phyloP scores from a whole-genome alignment of 345 rosid genomes.

The Ricinus communis region DNA sequence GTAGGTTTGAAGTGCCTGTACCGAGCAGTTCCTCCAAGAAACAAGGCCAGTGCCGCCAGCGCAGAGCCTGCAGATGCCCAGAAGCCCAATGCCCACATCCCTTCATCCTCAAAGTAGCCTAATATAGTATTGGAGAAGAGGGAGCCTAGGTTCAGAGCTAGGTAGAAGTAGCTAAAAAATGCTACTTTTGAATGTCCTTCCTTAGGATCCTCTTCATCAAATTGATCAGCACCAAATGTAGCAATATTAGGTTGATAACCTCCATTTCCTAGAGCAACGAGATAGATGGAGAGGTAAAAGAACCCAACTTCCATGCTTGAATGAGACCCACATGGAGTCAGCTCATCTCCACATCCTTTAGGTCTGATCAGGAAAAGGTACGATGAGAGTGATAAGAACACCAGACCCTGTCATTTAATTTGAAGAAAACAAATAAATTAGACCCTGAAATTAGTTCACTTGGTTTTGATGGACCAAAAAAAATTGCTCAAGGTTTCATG shows the following conservation, averaged over 20 bases:
- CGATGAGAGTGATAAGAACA: constrained; percentile 66
- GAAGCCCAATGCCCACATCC: constrained; percentile 93
- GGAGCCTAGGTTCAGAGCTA: constrained; percentile 87
- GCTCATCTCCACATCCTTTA: constrained; percentile 70
- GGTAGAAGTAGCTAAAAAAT: constrained; percentile 96
- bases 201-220: constrained; percentile 81
- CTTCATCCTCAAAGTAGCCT: constrained; percentile 89
- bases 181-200: constrained; percentile 87
- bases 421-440: constrained; percentile 3
- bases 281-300: constrained; percentile 88
- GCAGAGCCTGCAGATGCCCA: constrained; percentile 95
- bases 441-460: not conserved
- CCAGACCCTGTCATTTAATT: constrained; percentile 62
- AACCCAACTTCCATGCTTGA: constrained; percentile 59
- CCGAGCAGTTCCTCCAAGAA: constrained; percentile 65
- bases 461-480: not conserved
- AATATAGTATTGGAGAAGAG: constrained; percentile 93
- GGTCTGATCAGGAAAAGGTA: constrained; percentile 79
- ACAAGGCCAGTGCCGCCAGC: constrained; percentile 64
- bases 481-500: not conserved
- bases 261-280: constrained; percentile 88
- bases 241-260: constrained; percentile 99
- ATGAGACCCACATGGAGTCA: constrained; percentile 69
- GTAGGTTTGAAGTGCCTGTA: constrained; percentile 88
- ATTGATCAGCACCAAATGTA: constrained; percentile 96